Evolutionary conservation across 2,329 filamentous ascomycete species (phyloP), one percentile per base, ranked within the genome.

Genomic region (Raffaelea ambrosiae): DNA sequence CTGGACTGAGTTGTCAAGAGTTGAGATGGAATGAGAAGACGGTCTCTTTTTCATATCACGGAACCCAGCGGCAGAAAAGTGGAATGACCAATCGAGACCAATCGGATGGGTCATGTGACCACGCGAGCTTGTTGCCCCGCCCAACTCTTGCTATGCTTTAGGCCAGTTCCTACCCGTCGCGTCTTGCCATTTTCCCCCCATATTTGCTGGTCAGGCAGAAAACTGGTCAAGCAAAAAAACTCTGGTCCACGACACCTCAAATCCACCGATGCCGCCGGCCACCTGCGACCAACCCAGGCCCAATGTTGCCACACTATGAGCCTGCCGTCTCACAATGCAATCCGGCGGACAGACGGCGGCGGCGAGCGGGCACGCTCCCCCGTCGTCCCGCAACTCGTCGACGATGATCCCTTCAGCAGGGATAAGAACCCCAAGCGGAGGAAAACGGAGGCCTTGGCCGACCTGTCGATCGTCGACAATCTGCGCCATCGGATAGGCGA

Each of bases 361-460:
- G 48, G 36, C 44, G 46, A 49, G 35, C 31, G 35, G 8, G 23
- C 44, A 5, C 40, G 35, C 20, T 23, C 26, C 10, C 48, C 41
- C n/a, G 40, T 23, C 26, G 46, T 43, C 23, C 40, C 26, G 29
- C 47, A 43, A 19, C 46, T 20, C 31, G 16, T 31, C 29, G 43
- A 46, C 42, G 49, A 54, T 4, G 48, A 51, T 33, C 43, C 44
- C 4, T 47, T 47, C 18, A 38, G 40, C 23, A 38, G 45, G 36
- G 48, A 50, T 11, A 48, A 49, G 14, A 47, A 49, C 13, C 29
- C 51, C 5, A 54, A 54, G 46, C 40, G 53, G 16, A 40, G 48
- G 3, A 53, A 45, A 36, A 53, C 47, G 2, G 51, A 53, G 1
- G 1, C 46, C 2, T 33, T 18, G 2, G 44, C 20, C 5, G 35